Percentiles rank a stretch among this genome's conserved stretches.
Conservation (phyloP, 768 basidiomycete genomes). For the Neoboletus brunneissimus region DNA sequence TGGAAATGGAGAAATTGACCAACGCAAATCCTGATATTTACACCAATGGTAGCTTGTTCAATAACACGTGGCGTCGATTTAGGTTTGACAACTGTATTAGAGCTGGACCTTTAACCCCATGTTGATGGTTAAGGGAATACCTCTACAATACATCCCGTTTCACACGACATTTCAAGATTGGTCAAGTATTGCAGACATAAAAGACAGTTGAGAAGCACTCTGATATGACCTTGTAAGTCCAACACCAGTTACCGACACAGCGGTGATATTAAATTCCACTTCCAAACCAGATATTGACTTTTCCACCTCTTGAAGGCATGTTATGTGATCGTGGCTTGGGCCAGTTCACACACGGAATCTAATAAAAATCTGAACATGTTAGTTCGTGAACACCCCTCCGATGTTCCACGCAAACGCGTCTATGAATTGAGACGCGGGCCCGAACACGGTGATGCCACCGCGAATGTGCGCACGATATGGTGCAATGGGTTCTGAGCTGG, state of each 20-base stretch:
- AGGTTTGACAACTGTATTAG: neutral
- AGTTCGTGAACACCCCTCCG: too few relatives aligned
- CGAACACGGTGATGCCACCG: neutral
- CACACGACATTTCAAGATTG: too few relatives aligned
- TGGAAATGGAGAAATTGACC: neutral
- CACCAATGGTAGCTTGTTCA: neutral
- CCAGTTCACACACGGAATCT: too few relatives aligned
- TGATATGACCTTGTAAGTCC: neutral
- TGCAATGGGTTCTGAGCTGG: conserved; percentile 9
- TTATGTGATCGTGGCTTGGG: too few relatives aligned
- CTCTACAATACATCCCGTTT: neutral
- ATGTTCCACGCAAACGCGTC: neutral
- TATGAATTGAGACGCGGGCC: neutral
- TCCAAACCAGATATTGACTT: too few relatives aligned
- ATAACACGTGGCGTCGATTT: neutral
- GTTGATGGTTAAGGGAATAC: neutral
- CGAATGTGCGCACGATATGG: neutral
- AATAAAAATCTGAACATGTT: too few relatives aligned
- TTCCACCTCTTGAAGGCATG: too few relatives aligned
- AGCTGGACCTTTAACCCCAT: neutral
- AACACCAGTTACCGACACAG: neutral
- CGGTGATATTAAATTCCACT: too few relatives aligned
- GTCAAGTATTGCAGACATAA: too few relatives aligned
- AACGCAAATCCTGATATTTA: neutral
- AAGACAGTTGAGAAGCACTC: neutral